Base-by-base conservation (phyloP, 345 rosid genomes). In the Erysimum cheiranthoides region DNA sequence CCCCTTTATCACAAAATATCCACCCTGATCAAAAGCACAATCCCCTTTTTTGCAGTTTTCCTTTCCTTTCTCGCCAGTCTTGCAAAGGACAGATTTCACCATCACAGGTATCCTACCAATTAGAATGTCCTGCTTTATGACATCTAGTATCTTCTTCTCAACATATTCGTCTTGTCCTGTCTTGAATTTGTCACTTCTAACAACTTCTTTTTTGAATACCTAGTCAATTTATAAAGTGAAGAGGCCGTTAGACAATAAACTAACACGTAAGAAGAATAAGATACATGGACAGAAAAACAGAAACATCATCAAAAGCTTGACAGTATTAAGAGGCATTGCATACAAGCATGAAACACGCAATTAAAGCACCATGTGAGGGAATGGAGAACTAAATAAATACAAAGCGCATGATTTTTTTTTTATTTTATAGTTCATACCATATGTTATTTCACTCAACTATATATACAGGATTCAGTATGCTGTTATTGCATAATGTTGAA, bases 1-100 rank as follows among this genome's bases (percentile, higher is more conserved):
- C 10, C 98, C 97, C 77, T 94, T 94, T 52, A 94, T 86, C 69
- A 90, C 56, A 78, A 94, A 94, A 75, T 89, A 94, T 36, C 96
- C 98, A 47, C 97, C 96, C 16, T 85, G 93, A 69, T 94, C 98
- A 84, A 85, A 94, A 47, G 88, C 97, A 76, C 98, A 94, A 50
- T 94, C 96, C 51, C 74, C 85, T 72, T 77, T 77, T 64, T 49
- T 57, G 67, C 35, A n/a, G 21, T 12, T 68, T 32, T 51, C 69
- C 57, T 84, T 85, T 59, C 83, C 87, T 18, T 56, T 80, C 52
- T 69, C 85, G 25, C 38, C 79, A 87, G 88, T 85, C 82, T 97
- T 87, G 79, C 96, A 94, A 17, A 90, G 85, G 17, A 85, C 79
- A 56, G 98, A 92, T 70, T 84, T 88, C 66, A 92, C 96, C 96